A percentile compares a stretch with the other conserved stretches of the same genome.
Conservation (phyloP, 495 filamentous ascomycete genomes). For the Clavariopsis aquatica region DNA sequence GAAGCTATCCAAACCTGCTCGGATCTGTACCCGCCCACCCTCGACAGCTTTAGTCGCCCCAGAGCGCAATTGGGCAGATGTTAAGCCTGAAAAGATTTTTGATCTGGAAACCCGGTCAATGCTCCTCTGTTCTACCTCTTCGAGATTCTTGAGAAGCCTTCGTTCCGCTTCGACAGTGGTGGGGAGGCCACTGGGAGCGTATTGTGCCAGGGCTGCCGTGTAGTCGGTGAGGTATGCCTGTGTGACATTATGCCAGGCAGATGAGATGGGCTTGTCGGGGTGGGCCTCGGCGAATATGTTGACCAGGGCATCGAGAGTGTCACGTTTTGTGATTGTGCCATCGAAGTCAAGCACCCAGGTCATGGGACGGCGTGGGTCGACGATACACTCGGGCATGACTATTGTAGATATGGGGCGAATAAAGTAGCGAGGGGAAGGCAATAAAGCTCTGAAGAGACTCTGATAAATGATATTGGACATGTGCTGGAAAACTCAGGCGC, state of each 20-base stretch:
- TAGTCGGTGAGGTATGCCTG: slow-evolving; percentile 18
- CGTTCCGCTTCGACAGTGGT: slow-evolving; percentile 7
- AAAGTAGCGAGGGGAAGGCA: neutral
- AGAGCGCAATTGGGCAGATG: neutral
- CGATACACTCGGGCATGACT: neutral
- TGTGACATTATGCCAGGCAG: neutral
- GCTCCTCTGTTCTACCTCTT: slow-evolving; percentile 19
- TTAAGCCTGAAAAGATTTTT: slow-evolving; percentile 22
- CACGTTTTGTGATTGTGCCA: slow-evolving; percentile 44
- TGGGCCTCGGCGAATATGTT: slow-evolving; percentile 21
- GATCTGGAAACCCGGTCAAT: slow-evolving; percentile 19
- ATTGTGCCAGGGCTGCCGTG: neutral
- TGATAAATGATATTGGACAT: neutral
- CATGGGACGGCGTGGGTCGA: slow-evolving; percentile 9
- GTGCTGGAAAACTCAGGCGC: no score
- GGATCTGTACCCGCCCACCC: slow-evolving; percentile 31
- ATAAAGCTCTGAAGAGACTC: neutral
- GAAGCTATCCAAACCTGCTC: slow-evolving; percentile 36
- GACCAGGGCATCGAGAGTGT: slow-evolving; percentile 42
- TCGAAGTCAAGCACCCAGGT: slow-evolving; percentile 46
- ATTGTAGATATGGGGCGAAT: neutral
- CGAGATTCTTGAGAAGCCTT: slow-evolving; percentile 9
- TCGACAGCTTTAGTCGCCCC: slow-evolving; percentile 9
- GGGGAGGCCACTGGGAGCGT: neutral
- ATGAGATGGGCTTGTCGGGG: neutral